These are phyloP conservation scores for Microstroma glucosiphilum DNA, from an alignment of 1,284 basidiomycete genomes.

Conservation along the genomic window DNA sequence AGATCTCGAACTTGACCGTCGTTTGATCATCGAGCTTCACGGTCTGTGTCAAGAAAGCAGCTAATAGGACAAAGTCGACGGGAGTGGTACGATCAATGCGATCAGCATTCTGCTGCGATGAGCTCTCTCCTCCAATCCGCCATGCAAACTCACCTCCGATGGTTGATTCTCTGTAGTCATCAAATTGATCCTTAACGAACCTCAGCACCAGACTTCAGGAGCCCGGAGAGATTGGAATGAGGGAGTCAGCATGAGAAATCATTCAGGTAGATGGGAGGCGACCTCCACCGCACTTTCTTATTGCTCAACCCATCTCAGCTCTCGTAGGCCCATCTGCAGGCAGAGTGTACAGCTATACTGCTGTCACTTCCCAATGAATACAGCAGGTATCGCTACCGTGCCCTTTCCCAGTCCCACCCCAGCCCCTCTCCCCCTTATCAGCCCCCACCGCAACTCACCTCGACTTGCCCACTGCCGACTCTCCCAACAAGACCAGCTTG, in stretches of 20 bases:
- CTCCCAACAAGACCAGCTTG: conserved; percentile 54
- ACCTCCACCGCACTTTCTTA: neutral
- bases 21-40: conserved; percentile 81
- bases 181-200: conserved; percentile 95
- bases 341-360: too few relatives aligned
- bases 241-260: neutral
- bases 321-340: neutral
- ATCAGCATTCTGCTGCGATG: neutral
- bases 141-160: conserved; percentile 32
- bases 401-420: too few relatives aligned
- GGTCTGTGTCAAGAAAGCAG: conserved; percentile 93
- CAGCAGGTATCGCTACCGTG: neutral
- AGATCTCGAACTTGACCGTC: conserved; percentile 95
- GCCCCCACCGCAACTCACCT: conserved; percentile 49
- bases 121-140: neutral
- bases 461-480: conserved; percentile 82
- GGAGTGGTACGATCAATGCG: neutral
- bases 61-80: conserved; percentile 9
- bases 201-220: conserved; percentile 70
- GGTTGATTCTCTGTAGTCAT: conserved; percentile 76
- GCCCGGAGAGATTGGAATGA: neutral
- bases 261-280: neutral
- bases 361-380: neutral
- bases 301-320: neutral
- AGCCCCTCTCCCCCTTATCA: too few relatives aligned